Conservation (phyloP, 2,329 filamentous ascomycete species). For the Paracoccidioides lutzii region DNA sequence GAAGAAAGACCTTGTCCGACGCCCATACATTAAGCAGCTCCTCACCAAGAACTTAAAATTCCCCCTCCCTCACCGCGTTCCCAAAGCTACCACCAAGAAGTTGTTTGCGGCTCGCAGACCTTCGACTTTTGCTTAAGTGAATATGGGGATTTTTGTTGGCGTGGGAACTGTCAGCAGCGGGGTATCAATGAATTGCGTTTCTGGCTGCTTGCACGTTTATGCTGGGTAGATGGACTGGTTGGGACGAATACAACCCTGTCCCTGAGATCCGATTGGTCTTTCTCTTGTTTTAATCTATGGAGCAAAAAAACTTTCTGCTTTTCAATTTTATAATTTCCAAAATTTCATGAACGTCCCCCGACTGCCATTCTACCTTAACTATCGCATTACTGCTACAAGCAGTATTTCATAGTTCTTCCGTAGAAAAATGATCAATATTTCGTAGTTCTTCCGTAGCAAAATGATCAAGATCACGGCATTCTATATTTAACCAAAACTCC, state of each 20-base stretch:
- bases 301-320: background rate
- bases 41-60: slow-evolving; percentile 90
- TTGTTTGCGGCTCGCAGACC: slow-evolving; percentile 87
- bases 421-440: background rate
- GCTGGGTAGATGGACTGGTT: background rate
- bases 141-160: slow-evolving; percentile 3
- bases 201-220: slow-evolving; percentile 4
- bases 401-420: background rate
- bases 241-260: background rate
- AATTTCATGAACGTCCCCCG: background rate
- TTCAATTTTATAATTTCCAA: slow-evolving; percentile 2
- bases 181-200: slow-evolving; percentile 5
- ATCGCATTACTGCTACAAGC: background rate
- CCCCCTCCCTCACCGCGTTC: slow-evolving; percentile 92
- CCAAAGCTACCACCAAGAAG: slow-evolving; percentile 74
- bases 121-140: slow-evolving; percentile 88
- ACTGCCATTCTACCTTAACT: background rate
- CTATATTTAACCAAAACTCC: no score
- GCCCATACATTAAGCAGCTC: slow-evolving; percentile 99
- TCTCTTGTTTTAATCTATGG: slow-evolving; percentile 2
- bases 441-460: background rate
- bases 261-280: background rate
- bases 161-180: slow-evolving; percentile 4
- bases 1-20: slow-evolving; percentile 88
- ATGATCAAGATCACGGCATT: background rate